phyloP scores from a whole-genome alignment of 1,284 basidiomycete species.

The Erythrobasidium hasegawianum region DNA sequence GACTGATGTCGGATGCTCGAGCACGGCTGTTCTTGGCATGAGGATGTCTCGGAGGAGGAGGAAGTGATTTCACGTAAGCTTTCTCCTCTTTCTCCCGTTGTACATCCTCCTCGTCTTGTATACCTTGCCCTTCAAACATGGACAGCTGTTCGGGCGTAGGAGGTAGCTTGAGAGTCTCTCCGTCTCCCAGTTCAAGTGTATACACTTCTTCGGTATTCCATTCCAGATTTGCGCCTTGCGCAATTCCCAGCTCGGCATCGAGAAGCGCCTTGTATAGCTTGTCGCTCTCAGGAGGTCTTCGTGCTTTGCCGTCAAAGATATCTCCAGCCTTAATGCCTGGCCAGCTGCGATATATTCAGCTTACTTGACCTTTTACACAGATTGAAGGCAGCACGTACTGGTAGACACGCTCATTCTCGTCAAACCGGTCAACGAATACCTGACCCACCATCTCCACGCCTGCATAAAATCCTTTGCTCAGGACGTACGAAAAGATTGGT shows the following conservation, averaged over 20 bases:
- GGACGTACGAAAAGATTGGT: conserved; percentile 52
- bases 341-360: conserved; percentile 4
- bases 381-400: no score
- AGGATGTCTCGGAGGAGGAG: conserved; percentile 27
- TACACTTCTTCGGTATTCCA: conserved; percentile 37
- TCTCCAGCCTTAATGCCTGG: conserved; percentile 8
- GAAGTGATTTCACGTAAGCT: conserved; percentile 15
- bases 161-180: conserved; percentile 53
- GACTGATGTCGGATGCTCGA: neutral
- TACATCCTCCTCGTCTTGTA: conserved; percentile 33
- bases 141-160: conserved; percentile 51
- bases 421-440: conserved; percentile 49
- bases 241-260: conserved; percentile 55
- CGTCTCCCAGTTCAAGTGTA: conserved; percentile 43
- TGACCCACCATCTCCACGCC: conserved; percentile 54
- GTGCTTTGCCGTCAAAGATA: conserved; percentile 50
- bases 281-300: conserved; percentile 52
- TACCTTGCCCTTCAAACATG: conserved; percentile 47
- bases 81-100: conserved; percentile 21
- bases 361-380: no score
- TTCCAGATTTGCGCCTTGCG: conserved; percentile 51
- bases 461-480: conserved; percentile 52
- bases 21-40: conserved; percentile 7
- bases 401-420: conserved; percentile 44
- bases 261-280: conserved; percentile 51